Base-by-base conservation (phyloP, 2,329 filamentous ascomycete species). In the Alternaria rosae region DNA sequence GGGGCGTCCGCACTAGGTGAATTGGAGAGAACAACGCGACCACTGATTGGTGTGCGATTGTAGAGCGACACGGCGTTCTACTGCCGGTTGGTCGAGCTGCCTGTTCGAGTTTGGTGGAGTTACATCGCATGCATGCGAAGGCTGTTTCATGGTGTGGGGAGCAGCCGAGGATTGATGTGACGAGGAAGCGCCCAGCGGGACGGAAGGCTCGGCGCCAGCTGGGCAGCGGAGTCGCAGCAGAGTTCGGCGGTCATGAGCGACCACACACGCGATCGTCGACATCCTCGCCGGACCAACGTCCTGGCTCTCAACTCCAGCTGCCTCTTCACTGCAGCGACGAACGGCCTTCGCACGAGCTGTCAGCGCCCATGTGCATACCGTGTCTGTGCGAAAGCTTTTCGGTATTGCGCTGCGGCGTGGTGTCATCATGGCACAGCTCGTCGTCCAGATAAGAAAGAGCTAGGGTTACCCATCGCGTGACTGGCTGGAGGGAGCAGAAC, bases 391-490 rank as follows among this genome's bases (percentile, higher is more conserved):
- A 28, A 26, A 44, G 52, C 51, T 15, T 21, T 28, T 41, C 17
- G 13, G 20, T 35, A 47, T 47, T 10, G 28, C 28, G 21, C 28
- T 55, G 47, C 35, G 28, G 50, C 48, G 26, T 20, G 48, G 45
- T 47, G 25, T 41, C 28, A 21, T 41, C 28, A 35, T 52, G 50
- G 54, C 54, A 52, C 35, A 59, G 43, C 41, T 41, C 21, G 55
- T 61, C 47, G 53, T 67, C 44, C 52, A 60, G 66, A 70, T 70
- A 70, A 70, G 64, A 61, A 57, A 44, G 32, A 61, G 48, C 56
- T 54, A 60, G 58, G 56, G 43, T 47, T 20, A 23, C 25, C 47
- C 25, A 54, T 26, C 52, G 51, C 32, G 45, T 61, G 54, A 62
- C 62, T 66, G 58, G 59, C 55, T 60, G 52, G 30, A 47, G 28